Conservation (phyloP, 2,329 filamentous ascomycete genomes). For the Onygenales sp. region DNA sequence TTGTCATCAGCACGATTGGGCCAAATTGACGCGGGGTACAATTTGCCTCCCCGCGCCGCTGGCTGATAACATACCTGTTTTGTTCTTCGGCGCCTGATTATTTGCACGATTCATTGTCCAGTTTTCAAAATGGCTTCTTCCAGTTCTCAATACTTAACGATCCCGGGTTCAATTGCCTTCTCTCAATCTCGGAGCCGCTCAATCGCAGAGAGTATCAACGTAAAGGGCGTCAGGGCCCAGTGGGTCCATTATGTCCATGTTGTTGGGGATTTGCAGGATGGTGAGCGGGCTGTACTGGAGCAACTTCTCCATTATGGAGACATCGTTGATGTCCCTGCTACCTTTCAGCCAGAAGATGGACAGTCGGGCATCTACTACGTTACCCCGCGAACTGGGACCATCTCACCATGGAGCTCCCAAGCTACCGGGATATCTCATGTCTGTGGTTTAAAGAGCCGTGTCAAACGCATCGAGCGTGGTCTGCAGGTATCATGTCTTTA, state of each 20-base stretch:
- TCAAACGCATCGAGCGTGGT: slow-evolving; percentile 77
- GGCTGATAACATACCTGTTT: background rate
- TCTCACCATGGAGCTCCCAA: slow-evolving; percentile 96
- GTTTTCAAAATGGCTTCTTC: slow-evolving; percentile 24
- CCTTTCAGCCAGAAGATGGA: slow-evolving; percentile 39
- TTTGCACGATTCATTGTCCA: background rate
- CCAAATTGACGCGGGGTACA: background rate
- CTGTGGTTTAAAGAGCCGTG: slow-evolving; percentile 65
- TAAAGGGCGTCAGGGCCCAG: slow-evolving; percentile 35
- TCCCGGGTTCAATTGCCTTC: slow-evolving; percentile 35
- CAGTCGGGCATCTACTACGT: slow-evolving; percentile 58
- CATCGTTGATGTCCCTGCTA: slow-evolving; percentile 36
- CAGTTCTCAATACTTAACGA: slow-evolving; percentile 24
- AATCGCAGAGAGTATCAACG: slow-evolving; percentile 34
- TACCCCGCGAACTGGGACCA: slow-evolving; percentile 66
- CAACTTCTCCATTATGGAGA: slow-evolving; percentile 55
- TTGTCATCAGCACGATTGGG: background rate
- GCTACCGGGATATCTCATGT: slow-evolving; percentile 90
- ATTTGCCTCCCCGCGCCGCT: background rate
- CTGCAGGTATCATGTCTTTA: slow-evolving; percentile 60
- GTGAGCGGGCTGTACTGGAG: slow-evolving; percentile 44
- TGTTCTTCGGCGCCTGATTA: background rate
- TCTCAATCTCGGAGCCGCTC: slow-evolving; percentile 36
- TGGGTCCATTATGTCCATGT: slow-evolving; percentile 58
- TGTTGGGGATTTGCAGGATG: slow-evolving; percentile 36